Percentiles rank a stretch among this genome's conserved stretches.
Conservation (phyloP, 331 rosid genomes). For the Quercus tomentella region DNA sequence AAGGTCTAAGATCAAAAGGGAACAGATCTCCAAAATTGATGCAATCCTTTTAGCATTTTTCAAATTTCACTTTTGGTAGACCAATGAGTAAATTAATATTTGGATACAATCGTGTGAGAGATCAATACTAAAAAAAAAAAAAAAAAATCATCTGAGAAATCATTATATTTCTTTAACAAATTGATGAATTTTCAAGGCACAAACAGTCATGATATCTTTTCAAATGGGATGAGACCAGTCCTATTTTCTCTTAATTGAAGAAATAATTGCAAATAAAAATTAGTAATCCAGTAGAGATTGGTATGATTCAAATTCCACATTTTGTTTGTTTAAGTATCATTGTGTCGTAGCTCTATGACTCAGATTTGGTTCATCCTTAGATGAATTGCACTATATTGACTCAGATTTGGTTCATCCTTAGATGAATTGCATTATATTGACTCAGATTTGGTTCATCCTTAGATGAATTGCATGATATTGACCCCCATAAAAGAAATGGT, state of each 20-base stretch:
- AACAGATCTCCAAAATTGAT: background rate
- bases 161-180: background rate
- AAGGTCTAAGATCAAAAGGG: background rate
- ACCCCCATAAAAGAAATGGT: background rate
- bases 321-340: background rate
- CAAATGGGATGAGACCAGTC: too few relatives aligned
- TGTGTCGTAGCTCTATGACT: background rate
- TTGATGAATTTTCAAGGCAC: background rate
- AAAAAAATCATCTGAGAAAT: background rate
- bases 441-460: background rate
- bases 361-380: background rate
- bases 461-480: background rate
- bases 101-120: background rate
- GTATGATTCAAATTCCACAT: background rate
- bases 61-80: background rate
- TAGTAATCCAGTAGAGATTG: background rate
- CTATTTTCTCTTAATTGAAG: background rate
- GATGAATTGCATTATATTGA: background rate
- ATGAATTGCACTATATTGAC: background rate
- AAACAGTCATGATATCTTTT: too few relatives aligned
- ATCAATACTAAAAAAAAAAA: background rate
- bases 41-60: background rate
- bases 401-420: background rate
- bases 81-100: background rate
- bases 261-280: background rate